Evolutionary conservation across 1,284 basidiomycete genomes (phyloP), one percentile per base, ranked within the genome.

Genomic region (Pulveroboletus sp.): DNA sequence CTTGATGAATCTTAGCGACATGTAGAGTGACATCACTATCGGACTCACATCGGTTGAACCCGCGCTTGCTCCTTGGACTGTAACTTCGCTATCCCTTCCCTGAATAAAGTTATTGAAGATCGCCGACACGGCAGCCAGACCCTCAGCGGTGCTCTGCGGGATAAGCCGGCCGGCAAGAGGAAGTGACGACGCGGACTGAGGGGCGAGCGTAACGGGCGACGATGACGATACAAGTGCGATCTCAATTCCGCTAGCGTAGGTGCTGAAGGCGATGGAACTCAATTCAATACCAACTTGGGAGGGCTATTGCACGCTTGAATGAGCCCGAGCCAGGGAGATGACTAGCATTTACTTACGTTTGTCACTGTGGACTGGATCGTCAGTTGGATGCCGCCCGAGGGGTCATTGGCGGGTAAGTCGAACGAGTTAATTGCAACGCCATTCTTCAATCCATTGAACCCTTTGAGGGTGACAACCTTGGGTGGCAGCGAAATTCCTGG

Each of bases 71-170:
- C 91, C 89, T 38, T 81, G 77, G 25, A 92, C 86, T 25, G 76
- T 66, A 20, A 92, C 77, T 49, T 81, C 70, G 52, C 84, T 88
- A 61, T 86, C 79, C 63, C 82, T 71, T 6, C 88, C 87, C 50
- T 87, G 87, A 2, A 92, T 80, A 65, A 89, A 91, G 57, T 81
- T 83, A 56, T 89, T 91, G 74, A 92, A 92, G 40, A 92, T 77
- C 20, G 75, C 71, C 2, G 89, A 90, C 4, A 92, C 83, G 2
- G 74, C 74, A 4, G 78, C 78, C 31, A 92, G 78, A 1, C 85
- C 89, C 29, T 76, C 71, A 4, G 74, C 54, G 22, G 77, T 76
- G 26, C 66, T 74, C 65, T 92, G 89, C 3, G 85, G 86, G 25
- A 90, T 71, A 43, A 92, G 77, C 12, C 87, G 82, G 43, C 89